Base-by-base conservation (phyloP, 2,329 filamentous ascomycete species). In the Fusarium subtropicale region DNA sequence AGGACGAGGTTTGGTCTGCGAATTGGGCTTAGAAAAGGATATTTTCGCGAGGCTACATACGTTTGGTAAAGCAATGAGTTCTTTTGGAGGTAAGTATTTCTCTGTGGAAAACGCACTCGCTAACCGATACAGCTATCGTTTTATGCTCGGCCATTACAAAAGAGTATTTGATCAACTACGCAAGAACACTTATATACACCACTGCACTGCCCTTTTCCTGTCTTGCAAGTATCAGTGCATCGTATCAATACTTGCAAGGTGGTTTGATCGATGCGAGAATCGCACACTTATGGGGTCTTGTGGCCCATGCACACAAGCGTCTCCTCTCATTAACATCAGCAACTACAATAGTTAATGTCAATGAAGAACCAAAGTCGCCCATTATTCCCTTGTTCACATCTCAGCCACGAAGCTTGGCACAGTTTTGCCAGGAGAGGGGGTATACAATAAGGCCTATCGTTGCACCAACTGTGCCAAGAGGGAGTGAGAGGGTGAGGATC, bases 121-220 rank as follows among this genome's bases (percentile, higher is more conserved):
- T 71, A 26, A 71, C 33, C 1, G 10, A 16, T 34, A 3, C 16
- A 76, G 76, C 77, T 24, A 89, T 89, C 22, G 80, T 93, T 2
- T 81, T 93, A 1, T 92, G 89, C 74, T 87, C 88, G 2, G 76
- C 84, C 0, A 78, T 85, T 1, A 86, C 88, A 0, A 82, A 89
- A 26, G 79, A 86, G 2, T 93, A 92, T 66, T 81, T 93, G 53
- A 86, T 93, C 77, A 93, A 94, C 74, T 93, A 93, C 73, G 90
- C 91, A 1, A 86, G 91, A n/a, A 89, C 86, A 3, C 79, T 93
- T 42, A 92, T 93, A 56, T 94, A 92, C 76, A 92, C 91, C 0
- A 93, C 91, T 0, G 89, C 90, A 31, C 84, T 92, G 79, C 85
- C 88, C 0, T 87, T 88, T 41, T 86, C 90, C 0, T 83, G 85